Conservation (phyloP, 768 basidiomycete species). For the Chalciporus chontae region DNA sequence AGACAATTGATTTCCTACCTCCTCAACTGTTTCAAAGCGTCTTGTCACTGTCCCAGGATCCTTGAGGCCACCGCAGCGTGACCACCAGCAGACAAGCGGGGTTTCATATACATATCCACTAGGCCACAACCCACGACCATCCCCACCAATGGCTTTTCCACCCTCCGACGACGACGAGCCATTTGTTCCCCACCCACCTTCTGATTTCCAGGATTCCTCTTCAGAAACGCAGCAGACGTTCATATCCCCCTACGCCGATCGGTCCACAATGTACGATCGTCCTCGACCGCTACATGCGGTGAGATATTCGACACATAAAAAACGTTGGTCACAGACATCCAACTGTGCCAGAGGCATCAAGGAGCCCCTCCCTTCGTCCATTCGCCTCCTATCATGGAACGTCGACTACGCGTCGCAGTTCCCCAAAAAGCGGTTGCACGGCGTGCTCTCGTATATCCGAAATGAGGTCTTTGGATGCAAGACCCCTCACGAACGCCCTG, state of each 20-base stretch:
- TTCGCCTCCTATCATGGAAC: constrained; percentile 73
- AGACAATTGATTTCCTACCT: neutral
- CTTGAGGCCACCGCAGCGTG: constrained; percentile 12
- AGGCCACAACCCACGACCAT: constrained; percentile 8
- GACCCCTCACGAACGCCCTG: constrained; percentile 40
- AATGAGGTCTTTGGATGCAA: constrained; percentile 47
- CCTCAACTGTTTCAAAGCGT: neutral
- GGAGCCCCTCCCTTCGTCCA: constrained; percentile 37
- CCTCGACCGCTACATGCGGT: constrained; percentile 31
- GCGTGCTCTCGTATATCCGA: constrained; percentile 54
- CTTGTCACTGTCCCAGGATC: constrained; percentile 5
- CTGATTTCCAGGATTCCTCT: constrained; percentile 24
- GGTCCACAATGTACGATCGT: constrained; percentile 21
- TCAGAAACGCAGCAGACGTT: constrained; percentile 27
- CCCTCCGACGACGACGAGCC: constrained; percentile 27
- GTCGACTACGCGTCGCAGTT: constrained; percentile 45
- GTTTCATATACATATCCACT: constrained; percentile 9
- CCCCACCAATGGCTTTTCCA: constrained; percentile 21
- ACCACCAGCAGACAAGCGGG: neutral
- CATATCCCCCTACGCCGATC: constrained; percentile 11
- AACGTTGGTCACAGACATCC: constrained; percentile 32
- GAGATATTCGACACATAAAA: constrained; percentile 31
- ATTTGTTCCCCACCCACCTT: constrained; percentile 28
- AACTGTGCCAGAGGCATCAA: constrained; percentile 34
- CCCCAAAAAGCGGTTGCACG: constrained; percentile 41